These are phyloP conservation scores for Sarocladiaceae sp. DNA, from an alignment of 2,329 filamentous ascomycete species.

Conservation along the genomic window DNA sequence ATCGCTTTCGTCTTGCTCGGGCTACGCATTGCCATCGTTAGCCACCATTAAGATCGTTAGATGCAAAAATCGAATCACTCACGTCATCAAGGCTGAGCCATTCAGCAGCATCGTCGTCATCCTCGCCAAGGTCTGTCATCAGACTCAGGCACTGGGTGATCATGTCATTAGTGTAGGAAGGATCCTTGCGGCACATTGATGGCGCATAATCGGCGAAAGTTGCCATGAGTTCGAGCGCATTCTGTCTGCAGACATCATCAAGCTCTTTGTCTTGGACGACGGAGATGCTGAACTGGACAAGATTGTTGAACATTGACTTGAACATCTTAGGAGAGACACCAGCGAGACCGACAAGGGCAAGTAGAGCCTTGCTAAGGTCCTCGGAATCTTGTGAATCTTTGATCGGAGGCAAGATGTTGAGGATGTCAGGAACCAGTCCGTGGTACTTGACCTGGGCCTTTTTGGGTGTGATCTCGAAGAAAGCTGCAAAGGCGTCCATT, in stretches of 20 bases:
- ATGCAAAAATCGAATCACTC: constrained; percentile 26
- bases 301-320: constrained; percentile 84
- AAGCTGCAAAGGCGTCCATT: constrained; percentile 94
- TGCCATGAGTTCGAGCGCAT: constrained; percentile 93
- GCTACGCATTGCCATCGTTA: constrained; percentile 36
- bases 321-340: constrained; percentile 98
- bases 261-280: constrained; percentile 96
- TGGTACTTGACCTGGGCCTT: constrained; percentile 89
- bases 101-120: constrained; percentile 91
- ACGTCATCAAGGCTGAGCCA: constrained; percentile 93
- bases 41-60: neutral
- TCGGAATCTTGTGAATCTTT: constrained; percentile 85
- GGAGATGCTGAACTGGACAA: constrained; percentile 88
- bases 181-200: constrained; percentile 90
- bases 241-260: constrained; percentile 84
- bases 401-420: constrained; percentile 91
- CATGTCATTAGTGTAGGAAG: constrained; percentile 92
- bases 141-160: constrained; percentile 96
- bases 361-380: constrained; percentile 81
- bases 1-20: constrained; percentile 94
- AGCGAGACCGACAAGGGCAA: constrained; percentile 89
- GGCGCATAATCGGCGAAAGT: constrained; percentile 96
- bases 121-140: constrained; percentile 94
- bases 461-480: constrained; percentile 88
- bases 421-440: constrained; percentile 78